Conservation (phyloP, 2,329 filamentous ascomycete genomes). For the Ceratocystis huliohia region DNA sequence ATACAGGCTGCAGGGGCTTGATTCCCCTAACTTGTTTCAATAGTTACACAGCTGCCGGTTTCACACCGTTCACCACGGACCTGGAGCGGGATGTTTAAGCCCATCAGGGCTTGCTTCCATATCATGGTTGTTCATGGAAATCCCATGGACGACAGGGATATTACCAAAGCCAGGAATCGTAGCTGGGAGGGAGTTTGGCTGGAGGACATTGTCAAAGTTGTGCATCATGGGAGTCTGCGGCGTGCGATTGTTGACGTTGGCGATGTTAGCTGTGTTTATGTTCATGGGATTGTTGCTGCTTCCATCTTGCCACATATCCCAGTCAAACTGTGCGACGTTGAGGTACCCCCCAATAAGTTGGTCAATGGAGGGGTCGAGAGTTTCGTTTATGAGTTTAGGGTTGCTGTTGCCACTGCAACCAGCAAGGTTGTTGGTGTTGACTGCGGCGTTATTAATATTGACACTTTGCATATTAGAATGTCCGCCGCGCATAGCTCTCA, state of each 20-base stretch:
- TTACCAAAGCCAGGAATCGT: conserved; percentile 19
- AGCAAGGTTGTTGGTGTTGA: background rate
- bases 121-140: conserved; percentile 5
- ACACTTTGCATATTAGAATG: background rate
- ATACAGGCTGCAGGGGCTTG: background rate
- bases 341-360: conserved; percentile 35
- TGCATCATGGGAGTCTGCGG: conserved; percentile 14
- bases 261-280: conserved; percentile 1
- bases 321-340: conserved; percentile 34
- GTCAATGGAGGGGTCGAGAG: conserved; percentile 29
- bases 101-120: background rate
- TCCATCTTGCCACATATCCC: conserved; percentile 34
- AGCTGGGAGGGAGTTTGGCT: conserved; percentile 2
- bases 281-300: background rate
- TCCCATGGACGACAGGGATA: conserved; percentile 13
- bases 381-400: background rate
- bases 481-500: background rate
- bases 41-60: background rate
- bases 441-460: background rate
- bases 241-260: background rate
- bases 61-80: background rate
- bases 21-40: background rate
- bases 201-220: conserved; percentile 4
- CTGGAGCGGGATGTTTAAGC: background rate
- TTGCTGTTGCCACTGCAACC: background rate